A percentile compares a stretch with the other conserved stretches of the same genome.
These are phyloP conservation scores for Pythium coloratum DNA, from an alignment of 352 stramenopile genomes.

Conservation along the genomic window DNA sequence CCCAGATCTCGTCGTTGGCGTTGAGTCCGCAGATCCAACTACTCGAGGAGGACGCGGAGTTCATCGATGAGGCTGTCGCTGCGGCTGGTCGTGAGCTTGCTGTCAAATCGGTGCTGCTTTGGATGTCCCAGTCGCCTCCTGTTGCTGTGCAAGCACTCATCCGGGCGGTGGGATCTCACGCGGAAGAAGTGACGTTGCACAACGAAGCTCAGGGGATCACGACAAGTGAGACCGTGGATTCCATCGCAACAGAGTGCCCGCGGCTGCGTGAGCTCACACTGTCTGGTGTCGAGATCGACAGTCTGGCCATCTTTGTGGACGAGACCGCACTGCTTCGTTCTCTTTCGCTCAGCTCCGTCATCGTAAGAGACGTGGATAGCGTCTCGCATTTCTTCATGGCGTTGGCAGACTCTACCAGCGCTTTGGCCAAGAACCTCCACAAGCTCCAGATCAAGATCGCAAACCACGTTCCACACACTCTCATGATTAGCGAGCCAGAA, in stretches of 20 bases:
- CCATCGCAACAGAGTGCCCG: slow-evolving; percentile 1
- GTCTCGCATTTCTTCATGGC: not conserved
- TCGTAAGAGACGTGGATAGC: slow-evolving; percentile 2
- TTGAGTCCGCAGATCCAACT: slow-evolving; percentile 20
- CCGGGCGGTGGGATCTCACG: not conserved
- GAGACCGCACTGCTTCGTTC: not conserved
- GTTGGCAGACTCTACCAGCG: not conserved
- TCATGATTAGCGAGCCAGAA: not conserved
- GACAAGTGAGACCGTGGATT: not conserved
- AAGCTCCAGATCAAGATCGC: slow-evolving; percentile 19
- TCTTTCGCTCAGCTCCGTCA: slow-evolving; percentile 7
- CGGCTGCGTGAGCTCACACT: slow-evolving; percentile 9
- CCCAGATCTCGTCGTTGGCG: slow-evolving; percentile 2
- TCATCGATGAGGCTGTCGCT: slow-evolving; percentile 10
- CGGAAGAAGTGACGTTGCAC: slow-evolving; percentile 5
- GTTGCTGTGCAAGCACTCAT: slow-evolving; percentile 7
- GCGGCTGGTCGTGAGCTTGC: not conserved
- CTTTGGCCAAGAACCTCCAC: slow-evolving; percentile 6
- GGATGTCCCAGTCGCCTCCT: slow-evolving; percentile 15
- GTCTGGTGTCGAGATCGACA: slow-evolving; percentile 5
- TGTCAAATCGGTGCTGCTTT: slow-evolving; percentile 10
- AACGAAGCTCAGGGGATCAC: slow-evolving; percentile 14
- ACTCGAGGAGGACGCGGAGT: slow-evolving; percentile 5
- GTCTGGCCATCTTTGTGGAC: slow-evolving; percentile 1
- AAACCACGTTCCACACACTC: slow-evolving; percentile 2